Evolutionary conservation across 2,329 filamentous ascomycete species (phyloP), one percentile per base, ranked within the genome.

Genomic region (Aspergillus versicolor): DNA sequence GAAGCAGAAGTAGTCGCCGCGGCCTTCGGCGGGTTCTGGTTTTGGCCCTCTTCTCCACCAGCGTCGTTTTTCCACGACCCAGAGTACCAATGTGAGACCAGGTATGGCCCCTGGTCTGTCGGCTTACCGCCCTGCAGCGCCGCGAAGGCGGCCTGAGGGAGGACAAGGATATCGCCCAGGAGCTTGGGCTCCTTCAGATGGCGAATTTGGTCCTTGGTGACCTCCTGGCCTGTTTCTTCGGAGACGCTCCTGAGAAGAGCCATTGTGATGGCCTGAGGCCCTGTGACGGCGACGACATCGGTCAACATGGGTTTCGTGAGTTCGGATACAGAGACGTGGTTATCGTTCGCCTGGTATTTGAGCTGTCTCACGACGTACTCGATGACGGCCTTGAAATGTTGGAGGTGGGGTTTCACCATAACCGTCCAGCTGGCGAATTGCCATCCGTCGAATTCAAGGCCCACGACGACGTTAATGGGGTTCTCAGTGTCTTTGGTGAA

Each of bases 391-490:
- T 53, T 42, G 37, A 61, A 54, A 19, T 61, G 59, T 3, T 19
- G n/a, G 11, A 56, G 50, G n/a, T 54, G 49, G 3, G 59, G 42
- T 19, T 55, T 56, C 8, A 56, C 46, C 50, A 61, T 56, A 37
- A 61, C 49, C 11, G 59, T 61, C 59, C 59, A 61, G 49, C 53
- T 56, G 6, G 56, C 38, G 8, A 61, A 61, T 32, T 61, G 59
- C 56, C 53, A 59, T 9, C 52, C 53, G 42, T 59, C 53, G 41
- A 61, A 65, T 50, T 61, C 60, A 13, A 61, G 45, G 15, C 65
- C 65, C 3, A 67, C 65, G 2, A 67, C 60, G 2, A 65, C 53
- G 40, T 64, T 68, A 22, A 62, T 46, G 11, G 30, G 46, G 5
- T 60, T 38, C 3, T 37, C 27, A 22, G 71, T 40, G 22, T 52